Conservation (phyloP, 305 asterid genomes). For the Withania somnifera region DNA sequence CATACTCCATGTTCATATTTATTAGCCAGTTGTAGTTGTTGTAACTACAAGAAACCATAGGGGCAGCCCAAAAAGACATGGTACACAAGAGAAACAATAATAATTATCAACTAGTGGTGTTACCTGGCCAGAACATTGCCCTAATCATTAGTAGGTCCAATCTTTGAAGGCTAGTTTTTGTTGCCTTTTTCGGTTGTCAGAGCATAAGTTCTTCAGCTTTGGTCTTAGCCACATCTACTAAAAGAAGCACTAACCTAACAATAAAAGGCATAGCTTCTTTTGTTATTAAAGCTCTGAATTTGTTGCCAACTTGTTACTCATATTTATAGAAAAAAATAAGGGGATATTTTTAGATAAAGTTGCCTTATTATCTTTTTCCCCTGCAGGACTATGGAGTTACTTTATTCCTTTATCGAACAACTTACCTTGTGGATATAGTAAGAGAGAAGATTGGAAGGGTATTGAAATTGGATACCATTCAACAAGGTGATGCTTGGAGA, state of each 20-base stretch:
- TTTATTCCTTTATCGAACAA: slow-evolving; percentile 34
- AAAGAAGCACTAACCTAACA: background rate
- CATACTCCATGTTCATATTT: background rate
- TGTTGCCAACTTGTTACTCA: background rate
- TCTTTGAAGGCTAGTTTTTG: background rate
- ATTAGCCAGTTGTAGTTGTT: background rate
- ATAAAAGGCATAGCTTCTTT: background rate
- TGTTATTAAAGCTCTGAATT: background rate
- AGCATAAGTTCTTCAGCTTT: background rate
- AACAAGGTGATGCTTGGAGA: slow-evolving; percentile 56
- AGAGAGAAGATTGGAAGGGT: slow-evolving; percentile 41
- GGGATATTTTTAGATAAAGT: too few species aligned
- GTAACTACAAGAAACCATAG: background rate
- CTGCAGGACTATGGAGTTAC: slow-evolving; percentile 50
- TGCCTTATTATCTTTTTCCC: background rate
- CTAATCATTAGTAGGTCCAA: slow-evolving; percentile 3
- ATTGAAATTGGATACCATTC: slow-evolving; percentile 40
- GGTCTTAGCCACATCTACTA: background rate
- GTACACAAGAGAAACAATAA: background rate
- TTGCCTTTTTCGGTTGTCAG: background rate
- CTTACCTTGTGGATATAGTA: slow-evolving; percentile 55
- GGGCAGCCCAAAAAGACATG: background rate
- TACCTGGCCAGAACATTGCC: background rate
- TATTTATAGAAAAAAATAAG: background rate
- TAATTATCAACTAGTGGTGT: background rate